Base-by-base conservation (phyloP, 495 filamentous ascomycete species). In the Aspergillus egyptiacus region DNA sequence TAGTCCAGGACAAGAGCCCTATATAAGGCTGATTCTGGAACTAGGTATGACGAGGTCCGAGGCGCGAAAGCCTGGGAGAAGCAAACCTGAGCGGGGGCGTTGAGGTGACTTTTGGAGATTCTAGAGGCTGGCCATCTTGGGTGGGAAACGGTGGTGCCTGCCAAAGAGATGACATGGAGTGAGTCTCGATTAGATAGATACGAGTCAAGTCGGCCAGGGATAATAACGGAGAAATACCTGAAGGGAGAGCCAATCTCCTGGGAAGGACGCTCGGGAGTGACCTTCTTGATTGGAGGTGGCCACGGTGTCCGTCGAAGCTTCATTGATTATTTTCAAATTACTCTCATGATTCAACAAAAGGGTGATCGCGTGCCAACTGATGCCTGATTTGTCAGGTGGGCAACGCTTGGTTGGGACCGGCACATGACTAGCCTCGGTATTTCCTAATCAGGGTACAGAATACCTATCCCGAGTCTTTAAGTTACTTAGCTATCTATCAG, bases 321-420 rank as follows among this genome's bases (percentile, higher is more conserved):
- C 35, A 37, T 37, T 37, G 22, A 5, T 27, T 27, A 27, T n/a
- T n/a, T 32, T n/a, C 30, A n/a, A 13, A 17, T 35, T n/a, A 35
- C 6, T 31, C 17, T 13, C 11, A 22, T 32, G 41, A 44, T 44
- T 44, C 41, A 44, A 44, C 41, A 31, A 32, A 24, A 47, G 56
- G 48, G 28, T 54, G 51, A 17, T 55, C 55, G 51, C 51, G 55
- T 58, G 55, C 51, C 44, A 19, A 35, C 8, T 0, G 46, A 41
- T 54, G 57, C 50, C 57, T 56, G 57, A 54, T 46, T 51, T 35
- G 46, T 50, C 38, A 44, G 48, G 48, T 38, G 20, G 52, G 27
- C 33, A 10, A 22, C 24, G n/a, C n/a, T 33, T 18, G 18, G 50
- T 51, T 59, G 49, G 46, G 52, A 40, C 14, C 22, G 37, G 6